Base-by-base conservation (phyloP, 345 rosid genomes). In the Citrus glauca region DNA sequence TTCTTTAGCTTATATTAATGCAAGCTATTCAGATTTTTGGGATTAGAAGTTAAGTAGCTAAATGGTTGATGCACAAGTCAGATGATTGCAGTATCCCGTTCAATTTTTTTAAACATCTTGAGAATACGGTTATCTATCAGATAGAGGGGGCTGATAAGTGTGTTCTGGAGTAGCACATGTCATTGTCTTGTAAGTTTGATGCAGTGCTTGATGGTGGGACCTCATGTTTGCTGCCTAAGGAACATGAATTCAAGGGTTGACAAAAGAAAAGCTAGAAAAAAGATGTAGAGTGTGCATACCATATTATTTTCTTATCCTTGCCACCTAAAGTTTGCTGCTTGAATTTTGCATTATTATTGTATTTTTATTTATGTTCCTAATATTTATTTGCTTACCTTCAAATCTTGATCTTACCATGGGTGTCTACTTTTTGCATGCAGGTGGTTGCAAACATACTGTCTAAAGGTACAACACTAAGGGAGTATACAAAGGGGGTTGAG, bases 401-500 rank as follows among this genome's bases (percentile, higher is more conserved):
- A 40, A 59, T 70, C 33, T 20, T 1, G 27, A 69, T 28, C 57
- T 53, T 61, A 32, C 20, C 33, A 19, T 55, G 72, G 32, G 33
- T 28, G 60, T 32, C 55, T 59, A 22, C 28, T 4, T 76, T 74
- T 73, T 57, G 13, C 22, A 56, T 78, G 66, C 80, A 96, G 99
- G 98, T 92, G 66, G 99, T 94, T 77, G 86, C 92, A 66, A 91
- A 94, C 82, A 96, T 96, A 80, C 79, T 96, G 48, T 96, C 98
- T 16, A 91, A 91, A 83, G 98, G 98, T 81, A 87, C 83, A 78
- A 86, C 84, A 75, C 88, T 96, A 67, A 91, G 95, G 85, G 98
- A 94, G 68, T 86, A 92, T 77, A 89, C 98, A 25, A 96, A 94
- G 86, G 98, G 97, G 9, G 99, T 96, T 11, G 99, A 96, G 84